These are phyloP conservation scores for Boechera retrofracta DNA, from an alignment of 345 rosid species.

Conservation along the genomic window DNA sequence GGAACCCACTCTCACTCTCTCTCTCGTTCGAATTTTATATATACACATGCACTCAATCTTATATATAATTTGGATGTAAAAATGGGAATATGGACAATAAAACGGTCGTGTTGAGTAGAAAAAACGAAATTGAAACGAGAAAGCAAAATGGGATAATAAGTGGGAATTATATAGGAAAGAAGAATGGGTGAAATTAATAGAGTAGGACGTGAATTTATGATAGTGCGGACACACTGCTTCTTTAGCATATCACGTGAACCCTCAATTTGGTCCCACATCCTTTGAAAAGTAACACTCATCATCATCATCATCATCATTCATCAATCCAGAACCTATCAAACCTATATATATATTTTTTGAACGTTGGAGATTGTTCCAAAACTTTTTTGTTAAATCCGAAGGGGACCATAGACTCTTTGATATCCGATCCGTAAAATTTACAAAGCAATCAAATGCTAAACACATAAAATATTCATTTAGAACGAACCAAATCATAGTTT, in stretches of 20 bases:
- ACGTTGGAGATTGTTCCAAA: conserved; percentile 38
- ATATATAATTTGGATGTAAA: background rate
- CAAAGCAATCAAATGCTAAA: background rate
- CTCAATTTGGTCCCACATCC: conserved; percentile 10
- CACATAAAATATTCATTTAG: background rate
- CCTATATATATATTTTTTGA: conserved; percentile 18
- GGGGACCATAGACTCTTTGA: background rate
- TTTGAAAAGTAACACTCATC: conserved; percentile 32
- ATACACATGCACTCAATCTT: background rate
- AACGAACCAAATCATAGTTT: background rate
- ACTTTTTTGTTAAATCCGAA: conserved; percentile 3
- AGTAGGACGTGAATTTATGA: conserved; percentile 23
- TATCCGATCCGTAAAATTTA: background rate
- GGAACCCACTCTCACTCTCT: conserved; percentile 29
- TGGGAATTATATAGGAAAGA: background rate
- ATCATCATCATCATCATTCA: conserved; percentile 14
- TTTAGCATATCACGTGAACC: conserved; percentile 38
- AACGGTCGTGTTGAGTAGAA: conserved; percentile 13
- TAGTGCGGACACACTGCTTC: conserved; percentile 30
- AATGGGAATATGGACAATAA: conserved; percentile 23
- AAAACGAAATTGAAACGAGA: conserved; percentile 1
- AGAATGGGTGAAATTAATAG: conserved; percentile 20
- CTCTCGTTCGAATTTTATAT: background rate
- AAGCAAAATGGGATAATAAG: conserved; percentile 1
- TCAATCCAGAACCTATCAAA: conserved; percentile 5